phyloP scores from a whole-genome alignment of 1,284 basidiomycete species.

The Chalciporus sp. region DNA sequence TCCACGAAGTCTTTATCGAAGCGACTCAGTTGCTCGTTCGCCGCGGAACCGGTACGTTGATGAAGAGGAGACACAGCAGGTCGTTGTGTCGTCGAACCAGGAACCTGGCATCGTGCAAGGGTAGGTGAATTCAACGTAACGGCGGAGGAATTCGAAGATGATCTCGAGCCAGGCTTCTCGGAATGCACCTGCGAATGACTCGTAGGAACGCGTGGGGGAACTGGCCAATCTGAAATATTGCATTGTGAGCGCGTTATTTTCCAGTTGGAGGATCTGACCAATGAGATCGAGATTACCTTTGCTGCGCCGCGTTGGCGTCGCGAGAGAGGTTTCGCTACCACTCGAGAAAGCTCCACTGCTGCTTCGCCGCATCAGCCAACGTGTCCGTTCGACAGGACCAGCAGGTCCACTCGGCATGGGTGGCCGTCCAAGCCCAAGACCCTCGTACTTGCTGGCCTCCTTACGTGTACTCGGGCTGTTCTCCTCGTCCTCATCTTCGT shows the following conservation, averaged over 20 bases:
- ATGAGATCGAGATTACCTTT: slow-evolving; percentile 41
- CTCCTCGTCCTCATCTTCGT: slow-evolving; percentile 45
- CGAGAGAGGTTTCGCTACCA: slow-evolving; percentile 63
- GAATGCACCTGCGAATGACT: slow-evolving; percentile 42
- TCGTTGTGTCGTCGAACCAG: slow-evolving; percentile 19
- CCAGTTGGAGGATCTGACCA: slow-evolving; percentile 13
- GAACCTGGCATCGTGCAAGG: slow-evolving; percentile 27
- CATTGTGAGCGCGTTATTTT: slow-evolving; percentile 16
- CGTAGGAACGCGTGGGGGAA: slow-evolving; percentile 47
- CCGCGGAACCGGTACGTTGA: slow-evolving; percentile 12
- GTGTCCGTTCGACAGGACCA: slow-evolving; percentile 43
- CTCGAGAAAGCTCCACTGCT: slow-evolving; percentile 79
- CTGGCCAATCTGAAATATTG: slow-evolving; percentile 49
- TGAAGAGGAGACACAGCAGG: slow-evolving; percentile 19
- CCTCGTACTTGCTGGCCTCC: slow-evolving; percentile 54
- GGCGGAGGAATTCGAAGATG: slow-evolving; percentile 53
- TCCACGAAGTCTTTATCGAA: slow-evolving; percentile 83
- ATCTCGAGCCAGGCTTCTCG: slow-evolving; percentile 55
- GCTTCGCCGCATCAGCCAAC: slow-evolving; percentile 70
- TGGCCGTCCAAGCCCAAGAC: slow-evolving; percentile 68
- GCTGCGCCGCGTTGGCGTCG: slow-evolving; percentile 61
- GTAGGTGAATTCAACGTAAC: slow-evolving; percentile 42
- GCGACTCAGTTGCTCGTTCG: slow-evolving; percentile 47
- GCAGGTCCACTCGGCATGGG: slow-evolving; percentile 36
- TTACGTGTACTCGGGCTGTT: slow-evolving; percentile 51